Conservation (phyloP, 2,329 filamentous ascomycete genomes). For the Diaporthe australafricana region DNA sequence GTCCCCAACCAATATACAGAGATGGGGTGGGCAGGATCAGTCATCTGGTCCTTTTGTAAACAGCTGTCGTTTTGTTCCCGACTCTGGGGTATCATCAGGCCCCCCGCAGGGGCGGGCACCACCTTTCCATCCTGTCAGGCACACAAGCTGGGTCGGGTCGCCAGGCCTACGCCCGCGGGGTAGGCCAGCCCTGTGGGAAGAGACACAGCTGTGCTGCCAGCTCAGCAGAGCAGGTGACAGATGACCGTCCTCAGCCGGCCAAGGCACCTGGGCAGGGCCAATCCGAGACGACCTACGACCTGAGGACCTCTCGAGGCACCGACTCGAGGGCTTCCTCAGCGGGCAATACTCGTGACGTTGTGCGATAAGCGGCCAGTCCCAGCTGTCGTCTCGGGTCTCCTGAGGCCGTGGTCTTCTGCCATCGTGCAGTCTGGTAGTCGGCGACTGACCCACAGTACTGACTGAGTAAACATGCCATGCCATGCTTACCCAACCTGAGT, state of each 20-base stretch:
- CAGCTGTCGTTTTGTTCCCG: slow-evolving; percentile 2
- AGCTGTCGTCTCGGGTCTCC: slow-evolving; percentile 11
- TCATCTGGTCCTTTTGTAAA: slow-evolving; percentile 33
- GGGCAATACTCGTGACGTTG: slow-evolving; percentile 14
- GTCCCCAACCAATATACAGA: not conserved
- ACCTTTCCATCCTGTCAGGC: not conserved
- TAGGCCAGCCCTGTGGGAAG: slow-evolving; percentile 12
- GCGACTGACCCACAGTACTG: slow-evolving; percentile 1
- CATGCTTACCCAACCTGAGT: slow-evolving; percentile 21
- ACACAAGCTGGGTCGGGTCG: slow-evolving; percentile 3
- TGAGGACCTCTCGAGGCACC: not conserved
- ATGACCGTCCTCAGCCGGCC: slow-evolving; percentile 30
- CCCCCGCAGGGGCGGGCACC: slow-evolving; percentile 6
- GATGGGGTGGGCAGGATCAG: slow-evolving; percentile 22
- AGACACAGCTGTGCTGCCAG: slow-evolving; percentile 28
- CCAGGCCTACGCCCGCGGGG: not conserved
- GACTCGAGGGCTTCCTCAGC: slow-evolving; percentile 6
- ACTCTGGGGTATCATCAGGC: slow-evolving; percentile 16
- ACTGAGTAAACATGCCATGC: not conserved
- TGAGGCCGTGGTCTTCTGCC: slow-evolving; percentile 19
- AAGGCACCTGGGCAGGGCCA: not conserved
- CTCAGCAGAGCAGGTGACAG: slow-evolving; percentile 25
- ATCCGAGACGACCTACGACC: not conserved
- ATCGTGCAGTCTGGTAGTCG: slow-evolving; percentile 15
- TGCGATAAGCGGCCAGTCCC: not conserved